Base-by-base conservation (phyloP, 2,329 filamentous ascomycete species). In the Cladophialophora psammophila region DNA sequence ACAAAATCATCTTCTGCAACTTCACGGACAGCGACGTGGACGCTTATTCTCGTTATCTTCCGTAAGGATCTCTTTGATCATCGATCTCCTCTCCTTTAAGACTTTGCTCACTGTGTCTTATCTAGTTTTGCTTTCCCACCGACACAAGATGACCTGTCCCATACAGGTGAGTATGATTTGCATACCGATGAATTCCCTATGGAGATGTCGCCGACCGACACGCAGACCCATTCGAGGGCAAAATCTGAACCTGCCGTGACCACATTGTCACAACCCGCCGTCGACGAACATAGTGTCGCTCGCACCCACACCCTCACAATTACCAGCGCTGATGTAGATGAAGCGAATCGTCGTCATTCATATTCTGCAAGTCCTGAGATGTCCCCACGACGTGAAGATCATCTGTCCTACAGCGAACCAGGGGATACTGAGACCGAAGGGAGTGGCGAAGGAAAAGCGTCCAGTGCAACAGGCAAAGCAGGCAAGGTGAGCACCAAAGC, bases 1-100 rank as follows among this genome's bases (percentile, higher is more conserved):
- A 92, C 53, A 87, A 88, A 72, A 86, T 98, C 12, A 84, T 97
- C 18, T 96, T 98, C 80, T 94, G 94, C 75, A 91, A 89, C 15
- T 97, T 96, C 77, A 83, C 91, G 76, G 78, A 82, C 61, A 94
- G 94, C 79, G 94, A 98, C 73, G 87, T 91, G 66, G 78, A 81
- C 45, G 89, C 91, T 0, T 98, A 98, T 77, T 83, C 89, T 60
- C 73, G 85, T 31, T 80, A 83, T 40, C 78, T 97, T 10, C 91
- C 94, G 93, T 96, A 79, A 83, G 91, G 87, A 2, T 18, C 56
- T 13, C 20, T 26, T 40, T 40, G n/a, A 26, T 18, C 9, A 6
- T 35, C 15, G 20, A 13, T 26, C 12, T 38, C 1, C 35, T 26
- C 26, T 26, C 26, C 26, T 26, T 26, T 26, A 26, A 3, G 2